Conservation (phyloP, 345 rosid species). For the Reutealis trisperma region DNA sequence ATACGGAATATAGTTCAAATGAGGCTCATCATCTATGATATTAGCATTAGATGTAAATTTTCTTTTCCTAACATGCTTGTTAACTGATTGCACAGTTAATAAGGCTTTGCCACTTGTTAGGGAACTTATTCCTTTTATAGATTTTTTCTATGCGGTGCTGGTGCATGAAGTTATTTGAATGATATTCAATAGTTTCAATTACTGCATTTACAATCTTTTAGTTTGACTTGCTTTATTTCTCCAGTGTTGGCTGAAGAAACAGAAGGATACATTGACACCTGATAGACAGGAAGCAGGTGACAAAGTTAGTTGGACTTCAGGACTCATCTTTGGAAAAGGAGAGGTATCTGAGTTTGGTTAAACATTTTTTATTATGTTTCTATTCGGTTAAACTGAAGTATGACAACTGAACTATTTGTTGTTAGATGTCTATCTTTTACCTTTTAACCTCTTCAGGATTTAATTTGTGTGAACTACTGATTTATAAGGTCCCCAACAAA, state of each 20-base stretch:
- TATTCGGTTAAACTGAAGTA: not conserved
- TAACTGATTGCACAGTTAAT: not conserved
- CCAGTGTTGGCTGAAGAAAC: constrained; percentile 99
- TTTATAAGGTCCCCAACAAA: not conserved
- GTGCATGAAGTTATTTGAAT: constrained; percentile 12
- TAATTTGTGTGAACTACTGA: not conserved
- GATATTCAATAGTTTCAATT: not conserved
- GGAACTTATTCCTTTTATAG: not conserved
- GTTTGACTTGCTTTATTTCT: constrained; percentile 11
- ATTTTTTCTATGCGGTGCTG: not conserved
- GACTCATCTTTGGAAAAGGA: constrained; percentile 88
- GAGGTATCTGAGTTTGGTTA: constrained; percentile 52
- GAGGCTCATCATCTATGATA: too few species aligned
- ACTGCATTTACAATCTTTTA: not conserved
- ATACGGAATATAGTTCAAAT: not conserved
- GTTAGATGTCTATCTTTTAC: not conserved
- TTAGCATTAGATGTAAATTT: too few species aligned
- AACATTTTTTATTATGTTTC: not conserved
- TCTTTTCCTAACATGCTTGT: not conserved
- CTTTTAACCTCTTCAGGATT: not conserved
- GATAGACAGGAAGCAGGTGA: constrained; percentile 59
- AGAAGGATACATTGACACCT: constrained; percentile 70
- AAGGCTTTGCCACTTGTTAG: not conserved
- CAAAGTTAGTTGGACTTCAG: constrained; percentile 86
- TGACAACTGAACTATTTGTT: not conserved